Evolutionary conservation across 257 asterid species (phyloP).

Genomic region (Jacaranda copaia): DNA sequence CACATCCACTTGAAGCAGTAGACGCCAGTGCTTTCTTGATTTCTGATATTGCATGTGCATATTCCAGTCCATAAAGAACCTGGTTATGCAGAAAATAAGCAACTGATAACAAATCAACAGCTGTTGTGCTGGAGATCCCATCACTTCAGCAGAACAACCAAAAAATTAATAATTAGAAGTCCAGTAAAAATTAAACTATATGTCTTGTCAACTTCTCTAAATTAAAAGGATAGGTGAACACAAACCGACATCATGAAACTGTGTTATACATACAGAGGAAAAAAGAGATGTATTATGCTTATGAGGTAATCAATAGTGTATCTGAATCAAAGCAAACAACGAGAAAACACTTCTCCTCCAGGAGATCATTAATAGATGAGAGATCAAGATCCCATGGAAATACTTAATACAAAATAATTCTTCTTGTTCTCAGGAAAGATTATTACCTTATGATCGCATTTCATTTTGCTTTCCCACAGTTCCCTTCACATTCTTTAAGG

Average conservation of each 20-base stretch:
- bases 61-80: conserved; percentile 95
- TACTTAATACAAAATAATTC: too few relatives aligned
- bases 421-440: too few relatives aligned
- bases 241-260: background rate
- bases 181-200: background rate
- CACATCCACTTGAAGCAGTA: conserved; percentile 36
- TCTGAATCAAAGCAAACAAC: background rate
- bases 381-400: background rate
- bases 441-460: background rate
- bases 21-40: conserved; percentile 49
- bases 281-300: background rate
- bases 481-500: background rate
- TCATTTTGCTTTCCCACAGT: background rate
- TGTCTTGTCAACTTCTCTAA: conserved; percentile 11
- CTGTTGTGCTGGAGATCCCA: conserved; percentile 13
- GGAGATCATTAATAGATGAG: background rate
- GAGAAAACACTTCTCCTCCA: background rate
- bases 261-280: background rate
- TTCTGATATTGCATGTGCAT: conserved; percentile 75
- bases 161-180: background rate
- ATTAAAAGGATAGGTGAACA: background rate
- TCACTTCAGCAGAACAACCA: conserved; percentile 18
- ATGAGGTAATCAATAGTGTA: background rate
- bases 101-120: conserved; percentile 34
- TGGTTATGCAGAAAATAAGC: conserved; percentile 43